Conservation (phyloP, 2,329 filamentous ascomycete species). For the Colletotrichum phormii region DNA sequence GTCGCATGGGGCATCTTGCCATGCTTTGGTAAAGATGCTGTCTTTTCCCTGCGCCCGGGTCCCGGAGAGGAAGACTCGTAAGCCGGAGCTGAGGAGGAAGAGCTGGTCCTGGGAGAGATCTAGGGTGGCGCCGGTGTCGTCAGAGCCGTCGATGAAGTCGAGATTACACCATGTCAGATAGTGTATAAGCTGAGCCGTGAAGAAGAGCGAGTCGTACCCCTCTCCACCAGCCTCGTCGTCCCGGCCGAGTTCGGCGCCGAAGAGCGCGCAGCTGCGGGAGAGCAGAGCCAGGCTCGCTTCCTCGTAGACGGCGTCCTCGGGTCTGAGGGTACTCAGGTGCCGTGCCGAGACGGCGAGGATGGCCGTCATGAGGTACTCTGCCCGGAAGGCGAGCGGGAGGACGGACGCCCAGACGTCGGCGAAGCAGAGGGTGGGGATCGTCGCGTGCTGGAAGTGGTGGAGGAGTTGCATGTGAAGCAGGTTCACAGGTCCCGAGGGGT, state of each 20-base stretch:
- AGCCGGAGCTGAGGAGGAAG: conserved; percentile 44
- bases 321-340: conserved; percentile 39
- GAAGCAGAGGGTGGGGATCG: conserved; percentile 43
- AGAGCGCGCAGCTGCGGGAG: conserved; percentile 40
- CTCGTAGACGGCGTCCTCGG: conserved; percentile 36
- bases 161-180: conserved; percentile 46
- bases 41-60: conserved; percentile 18
- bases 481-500: conserved; percentile 38
- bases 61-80: conserved; percentile 33
- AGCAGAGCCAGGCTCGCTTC: conserved; percentile 40
- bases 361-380: conserved; percentile 44
- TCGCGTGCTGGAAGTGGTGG: conserved; percentile 44
- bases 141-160: conserved; percentile 39
- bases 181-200: conserved; percentile 45
- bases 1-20: conserved; percentile 38
- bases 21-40: conserved; percentile 38
- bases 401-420: conserved; percentile 42
- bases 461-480: conserved; percentile 47
- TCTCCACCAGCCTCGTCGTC: conserved; percentile 4
- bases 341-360: conserved; percentile 40
- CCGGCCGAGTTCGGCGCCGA: conserved; percentile 39
- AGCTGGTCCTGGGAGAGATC: conserved; percentile 43
- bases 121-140: conserved; percentile 1
- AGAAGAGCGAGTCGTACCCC: conserved; percentile 32
- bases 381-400: conserved; percentile 43